Evolutionary conservation across 1,284 basidiomycete species (phyloP), one percentile per base, ranked within the genome.

Genomic region (Cystobasidium sp.): DNA sequence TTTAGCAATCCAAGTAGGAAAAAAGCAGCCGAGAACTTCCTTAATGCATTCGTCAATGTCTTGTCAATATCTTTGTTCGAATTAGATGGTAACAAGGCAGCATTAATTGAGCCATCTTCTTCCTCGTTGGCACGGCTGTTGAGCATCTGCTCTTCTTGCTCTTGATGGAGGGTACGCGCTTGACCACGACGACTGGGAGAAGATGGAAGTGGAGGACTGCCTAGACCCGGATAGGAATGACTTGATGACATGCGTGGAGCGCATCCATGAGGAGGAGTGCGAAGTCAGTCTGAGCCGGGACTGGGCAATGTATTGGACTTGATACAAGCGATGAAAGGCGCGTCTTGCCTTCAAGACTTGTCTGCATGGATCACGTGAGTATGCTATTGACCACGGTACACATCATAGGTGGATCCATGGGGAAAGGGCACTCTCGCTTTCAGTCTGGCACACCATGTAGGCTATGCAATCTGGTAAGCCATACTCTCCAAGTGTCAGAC

Each of bases 1-100:
- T 84, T 84, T 51, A 83, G 78, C 43, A 83, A 78, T 7, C 82
- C 82, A n/a, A 83, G 78, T 8, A 79, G 61, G 74, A 83, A 82
- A 77, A 82, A 83, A n/a, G 44, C 51, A 22, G 69, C 63, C 2
- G 47, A 52, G 41, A 72, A 64, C 70, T 66, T 65, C 18, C 63
- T 46, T n/a, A 52, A 18, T 8, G 44, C 22, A 39, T 6, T 43
- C 22, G 41, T 16, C 14, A 63, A 31, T 39, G 6, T 55, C 24
- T 20, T 22, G 24, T 63, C 37, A 9, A 64, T 20, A 39, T 51
- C 37, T 43, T 62, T 59, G 46, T 14, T 16, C 39, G 20, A 31
- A 31, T 1, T 43, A n/a, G 56, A 14, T 43, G 14, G 31, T 18
- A 10, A 14, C 5, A 10, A n/a, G 16, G n/a, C 14, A 49, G 46